Evolutionary conservation across 2,329 filamentous ascomycete species (phyloP).

Genomic region (Domatiomyces catenatus): DNA sequence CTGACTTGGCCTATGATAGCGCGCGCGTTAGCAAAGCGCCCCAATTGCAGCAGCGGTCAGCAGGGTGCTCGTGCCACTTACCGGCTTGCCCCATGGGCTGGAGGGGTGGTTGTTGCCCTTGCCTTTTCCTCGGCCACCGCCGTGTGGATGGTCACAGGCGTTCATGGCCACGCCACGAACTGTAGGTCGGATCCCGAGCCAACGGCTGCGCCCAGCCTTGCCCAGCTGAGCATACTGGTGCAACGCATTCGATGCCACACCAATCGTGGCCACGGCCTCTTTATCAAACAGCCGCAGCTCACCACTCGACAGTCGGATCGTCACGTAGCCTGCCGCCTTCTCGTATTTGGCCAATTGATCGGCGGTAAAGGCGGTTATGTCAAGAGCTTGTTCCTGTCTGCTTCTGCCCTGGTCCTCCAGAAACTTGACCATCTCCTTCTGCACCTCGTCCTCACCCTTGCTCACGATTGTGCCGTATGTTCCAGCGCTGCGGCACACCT

Average conservation of each 20-base stretch:
- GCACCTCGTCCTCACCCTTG: conserved; percentile 59
- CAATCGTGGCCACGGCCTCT: conserved; percentile 87
- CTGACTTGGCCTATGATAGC: conserved; percentile 35
- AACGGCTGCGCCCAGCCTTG: conserved; percentile 85
- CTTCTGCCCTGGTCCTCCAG: conserved; percentile 9
- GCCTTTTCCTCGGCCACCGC: conserved; percentile 96
- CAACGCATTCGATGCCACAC: conserved; percentile 83
- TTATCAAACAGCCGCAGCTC: conserved; percentile 80
- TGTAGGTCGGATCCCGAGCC: conserved; percentile 86
- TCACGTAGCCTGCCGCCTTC: conserved; percentile 62
- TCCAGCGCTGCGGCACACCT: conserved; percentile 88
- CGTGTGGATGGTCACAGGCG: conserved; percentile 93
- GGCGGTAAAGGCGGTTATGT: conserved; percentile 23
- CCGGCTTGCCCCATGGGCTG: conserved; percentile 89
- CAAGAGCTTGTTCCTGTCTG: neutral
- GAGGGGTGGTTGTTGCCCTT: conserved; percentile 95
- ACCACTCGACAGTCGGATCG: conserved; percentile 76
- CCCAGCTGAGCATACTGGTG: conserved; percentile 82
- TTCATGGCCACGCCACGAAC: conserved; percentile 99
- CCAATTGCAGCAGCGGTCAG: neutral
- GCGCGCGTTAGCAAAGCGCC: conserved; percentile 5
- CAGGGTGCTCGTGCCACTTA: conserved; percentile 36
- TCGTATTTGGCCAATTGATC: conserved; percentile 28
- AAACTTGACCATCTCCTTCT: conserved; percentile 19
- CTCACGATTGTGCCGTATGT: conserved; percentile 79